These are phyloP conservation scores for Xylariomycetidae sp. DNA, from an alignment of 2,329 filamentous ascomycete species.

Conservation along the genomic window DNA sequence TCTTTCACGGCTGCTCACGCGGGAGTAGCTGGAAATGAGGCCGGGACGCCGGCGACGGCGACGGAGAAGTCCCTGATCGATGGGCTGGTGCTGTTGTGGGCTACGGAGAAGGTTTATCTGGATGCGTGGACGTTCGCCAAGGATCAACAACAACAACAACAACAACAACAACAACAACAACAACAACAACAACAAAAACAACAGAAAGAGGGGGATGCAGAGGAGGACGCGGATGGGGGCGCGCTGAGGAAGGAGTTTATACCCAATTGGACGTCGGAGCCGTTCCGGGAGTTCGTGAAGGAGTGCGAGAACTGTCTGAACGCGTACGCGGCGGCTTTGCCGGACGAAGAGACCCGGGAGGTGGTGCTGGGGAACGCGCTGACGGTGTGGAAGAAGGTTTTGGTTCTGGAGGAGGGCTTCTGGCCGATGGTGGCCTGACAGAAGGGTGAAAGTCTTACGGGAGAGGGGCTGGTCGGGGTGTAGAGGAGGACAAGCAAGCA, in stretches of 20 bases:
- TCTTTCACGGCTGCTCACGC: too few relatives aligned
- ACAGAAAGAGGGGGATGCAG: slow-evolving; percentile 11
- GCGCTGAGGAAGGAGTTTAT: slow-evolving; percentile 62
- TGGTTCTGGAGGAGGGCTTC: slow-evolving; percentile 54
- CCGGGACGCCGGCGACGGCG: slow-evolving; percentile 7
- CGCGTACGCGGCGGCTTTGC: slow-evolving; percentile 17
- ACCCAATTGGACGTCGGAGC: slow-evolving; percentile 60
- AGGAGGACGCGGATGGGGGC: slow-evolving; percentile 58
- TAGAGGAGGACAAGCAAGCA: too few relatives aligned
- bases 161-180: too few relatives aligned
- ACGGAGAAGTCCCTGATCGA: slow-evolving; percentile 42
- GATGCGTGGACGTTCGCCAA: slow-evolving; percentile 54
- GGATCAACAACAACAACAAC: too few relatives aligned
- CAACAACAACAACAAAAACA: too few relatives aligned
- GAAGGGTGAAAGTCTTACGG: too few relatives aligned
- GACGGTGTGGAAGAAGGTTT: slow-evolving; percentile 43
- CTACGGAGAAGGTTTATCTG: slow-evolving; percentile 64
- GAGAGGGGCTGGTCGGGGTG: too few relatives aligned
- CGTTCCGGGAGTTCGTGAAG: slow-evolving; percentile 50
- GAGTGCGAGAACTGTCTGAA: slow-evolving; percentile 32
- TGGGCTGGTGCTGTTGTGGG: slow-evolving; percentile 69
- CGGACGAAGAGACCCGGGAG: slow-evolving; percentile 25
- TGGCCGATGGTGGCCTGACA: slow-evolving; percentile 46
- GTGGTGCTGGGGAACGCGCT: slow-evolving; percentile 34
- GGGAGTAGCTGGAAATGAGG: too few relatives aligned